These are phyloP conservation scores for Fonsecaea multimorphosa DNA, from an alignment of 2,329 filamentous ascomycete species.

Conservation along the genomic window DNA sequence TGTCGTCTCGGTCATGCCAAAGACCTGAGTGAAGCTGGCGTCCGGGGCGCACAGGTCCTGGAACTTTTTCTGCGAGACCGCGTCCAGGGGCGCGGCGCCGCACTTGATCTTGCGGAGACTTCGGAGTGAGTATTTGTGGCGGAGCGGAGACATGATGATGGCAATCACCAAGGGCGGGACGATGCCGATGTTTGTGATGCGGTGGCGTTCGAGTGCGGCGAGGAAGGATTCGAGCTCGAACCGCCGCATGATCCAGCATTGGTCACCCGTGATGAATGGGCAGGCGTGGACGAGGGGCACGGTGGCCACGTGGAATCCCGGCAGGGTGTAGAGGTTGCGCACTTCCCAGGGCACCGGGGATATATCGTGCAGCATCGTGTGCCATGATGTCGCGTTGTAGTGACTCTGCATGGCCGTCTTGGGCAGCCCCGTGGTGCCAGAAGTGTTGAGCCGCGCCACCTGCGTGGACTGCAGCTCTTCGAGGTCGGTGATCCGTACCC, in stretches of 20 bases:
- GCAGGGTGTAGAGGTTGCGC: constrained; percentile 11
- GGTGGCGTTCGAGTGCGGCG: constrained; percentile 20
- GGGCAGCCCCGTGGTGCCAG: constrained; percentile 65
- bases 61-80: constrained; percentile 49
- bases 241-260: constrained; percentile 55
- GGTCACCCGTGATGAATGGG: constrained; percentile 51
- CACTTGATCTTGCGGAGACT: constrained; percentile 14
- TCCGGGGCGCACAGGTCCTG: constrained; percentile 49
- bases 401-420: constrained; percentile 66
- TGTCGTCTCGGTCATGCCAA: constrained; percentile 63
- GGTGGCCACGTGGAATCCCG: constrained; percentile 28
- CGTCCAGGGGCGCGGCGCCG: constrained; percentile 58
- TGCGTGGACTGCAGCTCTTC: constrained; percentile 49
- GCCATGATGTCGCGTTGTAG: constrained; percentile 55
- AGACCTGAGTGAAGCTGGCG: constrained; percentile 56
- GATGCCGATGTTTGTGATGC: constrained; percentile 31
- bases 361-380: constrained; percentile 39
- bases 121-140: constrained; percentile 41
- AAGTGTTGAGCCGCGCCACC: constrained; percentile 59
- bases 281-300: constrained; percentile 25
- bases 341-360: constrained; percentile 3
- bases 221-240: constrained; percentile 43
- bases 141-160: constrained; percentile 41
- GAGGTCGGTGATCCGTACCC: constrained; percentile 52
- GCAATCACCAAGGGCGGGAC: constrained; percentile 54